Percentiles rank a stretch among this genome's conserved stretches.
phyloP scores from a whole-genome alignment of 768 basidiomycete genomes.

The Trichaptum fuscoviolaceum region DNA sequence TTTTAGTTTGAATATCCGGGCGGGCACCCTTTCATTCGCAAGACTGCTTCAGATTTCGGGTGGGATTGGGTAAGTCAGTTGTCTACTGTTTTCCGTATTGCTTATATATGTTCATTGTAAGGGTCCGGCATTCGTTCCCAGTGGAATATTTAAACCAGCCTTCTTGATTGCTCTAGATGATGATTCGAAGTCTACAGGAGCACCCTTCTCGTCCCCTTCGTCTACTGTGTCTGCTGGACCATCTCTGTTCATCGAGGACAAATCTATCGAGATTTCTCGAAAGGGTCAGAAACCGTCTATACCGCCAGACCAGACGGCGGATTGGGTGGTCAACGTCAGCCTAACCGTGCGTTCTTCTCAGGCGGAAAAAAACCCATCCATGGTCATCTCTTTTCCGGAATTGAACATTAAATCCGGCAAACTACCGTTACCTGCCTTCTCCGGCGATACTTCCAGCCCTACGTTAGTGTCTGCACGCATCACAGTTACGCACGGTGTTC shows the following conservation, averaged over 20 bases:
- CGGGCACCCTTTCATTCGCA: slow-evolving; percentile 44
- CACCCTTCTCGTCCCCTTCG: slow-evolving; percentile 15
- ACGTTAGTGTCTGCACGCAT: slow-evolving; percentile 40
- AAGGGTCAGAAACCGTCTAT: slow-evolving; percentile 41
- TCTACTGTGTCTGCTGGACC: slow-evolving; percentile 17
- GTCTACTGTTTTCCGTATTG: neutral
- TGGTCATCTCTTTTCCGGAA: slow-evolving; percentile 44
- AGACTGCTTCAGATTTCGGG: slow-evolving; percentile 50
- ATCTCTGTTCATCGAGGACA: slow-evolving; percentile 44
- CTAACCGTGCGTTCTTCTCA: slow-evolving; percentile 41
- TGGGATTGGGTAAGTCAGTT: slow-evolving; percentile 49
- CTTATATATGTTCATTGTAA: slow-evolving; percentile 14
- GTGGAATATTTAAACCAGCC: slow-evolving; percentile 50
- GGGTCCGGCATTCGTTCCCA: slow-evolving; percentile 55
- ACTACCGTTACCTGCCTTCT: slow-evolving; percentile 22
- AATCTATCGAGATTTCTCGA: slow-evolving; percentile 51
- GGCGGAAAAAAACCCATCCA: slow-evolving; percentile 26
- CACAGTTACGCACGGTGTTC: slow-evolving; percentile 39
- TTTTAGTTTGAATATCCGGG: slow-evolving; percentile 46
- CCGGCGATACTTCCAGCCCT: slow-evolving; percentile 21
- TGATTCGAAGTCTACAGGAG: slow-evolving; percentile 2
- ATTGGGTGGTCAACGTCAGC: slow-evolving; percentile 53
- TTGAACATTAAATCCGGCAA: slow-evolving; percentile 35
- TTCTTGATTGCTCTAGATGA: slow-evolving; percentile 41
- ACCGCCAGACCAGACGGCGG: slow-evolving; percentile 39